Evolutionary conservation across 306 rosid species (phyloP).

Genomic region (Mimosa bimucronata): DNA sequence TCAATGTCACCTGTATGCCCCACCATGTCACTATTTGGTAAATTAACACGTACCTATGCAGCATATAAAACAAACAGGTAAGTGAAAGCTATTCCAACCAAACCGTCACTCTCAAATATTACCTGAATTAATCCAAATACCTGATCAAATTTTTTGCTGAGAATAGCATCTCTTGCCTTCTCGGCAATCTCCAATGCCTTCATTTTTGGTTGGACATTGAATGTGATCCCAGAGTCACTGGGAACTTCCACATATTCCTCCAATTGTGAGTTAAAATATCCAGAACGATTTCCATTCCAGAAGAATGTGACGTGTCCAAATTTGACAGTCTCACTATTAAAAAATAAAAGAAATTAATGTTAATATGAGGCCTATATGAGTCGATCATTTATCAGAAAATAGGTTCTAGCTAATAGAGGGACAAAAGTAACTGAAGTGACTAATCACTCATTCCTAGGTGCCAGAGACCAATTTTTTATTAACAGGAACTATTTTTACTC

Average conservation of each 20-base stretch:
- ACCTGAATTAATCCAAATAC: slow-evolving; percentile 25
- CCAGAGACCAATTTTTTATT: background rate
- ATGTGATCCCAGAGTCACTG: slow-evolving; percentile 89
- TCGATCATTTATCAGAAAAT: slow-evolving; percentile 1
- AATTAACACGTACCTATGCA: slow-evolving; percentile 87
- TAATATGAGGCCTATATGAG: slow-evolving; percentile 10
- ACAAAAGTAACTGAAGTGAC: background rate
- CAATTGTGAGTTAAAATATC: slow-evolving; percentile 69
- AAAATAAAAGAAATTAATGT: background rate
- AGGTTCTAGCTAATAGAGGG: slow-evolving; percentile 9
- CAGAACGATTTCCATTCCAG: slow-evolving; percentile 99
- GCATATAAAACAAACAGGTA: slow-evolving; percentile 17
- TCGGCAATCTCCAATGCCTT: slow-evolving; percentile 92
- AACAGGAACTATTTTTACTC: background rate
- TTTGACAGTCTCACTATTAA: slow-evolving; percentile 90
- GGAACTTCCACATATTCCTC: slow-evolving; percentile 95
- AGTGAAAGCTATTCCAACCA: background rate
- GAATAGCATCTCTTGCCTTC: slow-evolving; percentile 91
- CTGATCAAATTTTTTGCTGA: slow-evolving; percentile 73
- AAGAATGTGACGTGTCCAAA: slow-evolving; percentile 98
- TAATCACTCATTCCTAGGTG: background rate
- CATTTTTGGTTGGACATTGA: slow-evolving; percentile 88
- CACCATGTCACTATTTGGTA: slow-evolving; percentile 97
- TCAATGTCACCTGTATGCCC: slow-evolving; percentile 93
- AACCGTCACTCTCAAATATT: slow-evolving; percentile 15